Conservation (phyloP, 495 filamentous ascomycete species). For the Xylaria venustula region DNA sequence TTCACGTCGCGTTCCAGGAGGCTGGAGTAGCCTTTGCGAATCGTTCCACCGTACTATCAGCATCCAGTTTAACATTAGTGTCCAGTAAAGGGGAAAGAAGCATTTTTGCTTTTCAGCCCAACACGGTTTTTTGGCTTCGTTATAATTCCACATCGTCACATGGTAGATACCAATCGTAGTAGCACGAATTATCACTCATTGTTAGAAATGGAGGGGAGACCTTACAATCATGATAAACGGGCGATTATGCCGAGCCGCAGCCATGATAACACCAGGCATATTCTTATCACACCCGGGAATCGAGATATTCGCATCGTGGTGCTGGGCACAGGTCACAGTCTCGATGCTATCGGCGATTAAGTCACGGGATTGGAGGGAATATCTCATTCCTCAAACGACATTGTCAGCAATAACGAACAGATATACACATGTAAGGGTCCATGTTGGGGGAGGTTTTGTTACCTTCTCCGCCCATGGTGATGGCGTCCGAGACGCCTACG, state of each 20-base stretch:
- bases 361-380: conserved; percentile 91
- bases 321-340: conserved; percentile 82
- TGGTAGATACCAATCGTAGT: no score
- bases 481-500: conserved; percentile 87
- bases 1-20: conserved; percentile 80
- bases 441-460: not conserved
- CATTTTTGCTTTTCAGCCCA: no score
- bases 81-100: no score
- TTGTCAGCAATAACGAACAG: conserved; percentile 12
- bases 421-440: not conserved
- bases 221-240: conserved; percentile 62
- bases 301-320: conserved; percentile 90
- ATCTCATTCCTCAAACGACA: conserved; percentile 76
- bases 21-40: conserved; percentile 78
- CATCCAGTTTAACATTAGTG: conserved; percentile 42
- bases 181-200: no score
- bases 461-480: conserved; percentile 97
- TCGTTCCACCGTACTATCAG: conserved; percentile 79
- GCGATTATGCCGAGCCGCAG: conserved; percentile 81
- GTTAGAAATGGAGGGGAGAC: no score
- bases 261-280: conserved; percentile 80
- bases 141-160: no score
- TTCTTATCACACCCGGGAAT: conserved; percentile 99
- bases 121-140: no score
- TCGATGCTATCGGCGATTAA: conserved; percentile 96